Evolutionary conservation across 2,329 filamentous ascomycete genomes (phyloP).

Genomic region (Hypoxylon sp.): DNA sequence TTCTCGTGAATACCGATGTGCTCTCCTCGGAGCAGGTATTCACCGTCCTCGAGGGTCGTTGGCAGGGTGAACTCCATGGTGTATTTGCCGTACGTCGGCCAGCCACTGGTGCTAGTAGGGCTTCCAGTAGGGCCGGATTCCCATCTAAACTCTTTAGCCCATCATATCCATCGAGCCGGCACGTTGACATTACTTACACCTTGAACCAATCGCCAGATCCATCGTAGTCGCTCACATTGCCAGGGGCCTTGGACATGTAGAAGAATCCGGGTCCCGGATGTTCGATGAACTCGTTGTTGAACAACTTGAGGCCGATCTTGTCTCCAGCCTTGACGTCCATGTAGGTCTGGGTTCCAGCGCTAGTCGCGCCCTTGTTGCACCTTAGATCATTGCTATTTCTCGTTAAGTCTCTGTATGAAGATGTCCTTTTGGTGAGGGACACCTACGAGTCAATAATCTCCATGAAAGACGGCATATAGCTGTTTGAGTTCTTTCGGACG

Average conservation of each 20-base stretch:
- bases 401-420: constrained; percentile 11
- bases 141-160: constrained; percentile 36
- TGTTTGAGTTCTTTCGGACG: constrained; percentile 60
- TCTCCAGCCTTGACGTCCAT: constrained; percentile 60
- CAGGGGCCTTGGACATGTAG: constrained; percentile 60
- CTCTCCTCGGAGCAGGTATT: constrained; percentile 61
- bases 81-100: constrained; percentile 55
- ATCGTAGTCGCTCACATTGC: constrained; percentile 59
- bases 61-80: constrained; percentile 59
- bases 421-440: neutral
- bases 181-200: constrained; percentile 47
- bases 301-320: constrained; percentile 63
- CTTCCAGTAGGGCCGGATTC: constrained; percentile 51
- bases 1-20: constrained; percentile 61
- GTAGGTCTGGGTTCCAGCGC: constrained; percentile 57
- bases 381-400: constrained; percentile 51
- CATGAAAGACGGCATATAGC: constrained; percentile 55
- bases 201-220: constrained; percentile 60
- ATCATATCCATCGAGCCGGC: constrained; percentile 1
- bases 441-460: constrained; percentile 52
- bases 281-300: constrained; percentile 63
- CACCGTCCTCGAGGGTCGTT: constrained; percentile 55
- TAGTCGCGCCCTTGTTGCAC: constrained; percentile 59
- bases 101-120: constrained; percentile 45
- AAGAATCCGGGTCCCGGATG: constrained; percentile 59